Conservation (phyloP, 2,329 filamentous ascomycete species). For the Esteya vermicola region DNA sequence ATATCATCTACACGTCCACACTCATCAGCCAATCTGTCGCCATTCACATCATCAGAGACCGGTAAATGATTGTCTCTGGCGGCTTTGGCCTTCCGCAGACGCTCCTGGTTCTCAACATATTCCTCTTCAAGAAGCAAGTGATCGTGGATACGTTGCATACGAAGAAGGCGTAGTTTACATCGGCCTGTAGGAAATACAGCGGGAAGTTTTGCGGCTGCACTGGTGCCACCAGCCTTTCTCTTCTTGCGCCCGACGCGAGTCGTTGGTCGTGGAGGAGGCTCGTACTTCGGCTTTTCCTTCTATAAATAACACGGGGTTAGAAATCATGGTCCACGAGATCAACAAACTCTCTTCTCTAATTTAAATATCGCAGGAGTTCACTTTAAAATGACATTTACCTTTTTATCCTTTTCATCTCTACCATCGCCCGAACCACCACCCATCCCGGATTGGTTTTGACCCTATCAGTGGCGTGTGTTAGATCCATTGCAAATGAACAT, state of each 20-base stretch:
- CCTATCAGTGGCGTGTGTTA: constrained; percentile 30
- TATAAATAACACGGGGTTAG: constrained; percentile 20
- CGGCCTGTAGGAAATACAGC: constrained; percentile 87
- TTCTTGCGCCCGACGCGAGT: constrained; percentile 97
- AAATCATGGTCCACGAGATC: too few species aligned
- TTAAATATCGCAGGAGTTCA: too few species aligned
- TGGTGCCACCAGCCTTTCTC: constrained; percentile 87
- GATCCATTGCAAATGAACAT: not conserved
- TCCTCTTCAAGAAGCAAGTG: constrained; percentile 94
- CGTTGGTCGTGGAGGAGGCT: constrained; percentile 90
- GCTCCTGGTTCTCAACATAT: constrained; percentile 98
- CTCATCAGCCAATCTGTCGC: constrained; percentile 86
- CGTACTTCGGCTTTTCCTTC: constrained; percentile 99
- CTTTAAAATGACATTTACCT: constrained; percentile 50
- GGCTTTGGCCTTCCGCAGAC: constrained; percentile 79
- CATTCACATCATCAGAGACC: constrained; percentile 55
- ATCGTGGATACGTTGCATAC: constrained; percentile 98
- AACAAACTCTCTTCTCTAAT: too few species aligned
- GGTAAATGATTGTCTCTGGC: constrained; percentile 55
- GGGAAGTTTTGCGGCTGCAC: constrained; percentile 88
- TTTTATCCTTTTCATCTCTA: constrained; percentile 84
- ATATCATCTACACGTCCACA: constrained; percentile 92
- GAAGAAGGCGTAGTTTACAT: constrained; percentile 92
- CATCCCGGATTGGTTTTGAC: constrained; percentile 79
- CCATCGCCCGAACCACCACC: constrained; percentile 56